These are phyloP conservation scores for Pontederia crassipes DNA, from an alignment of 176 grass and related monocot genomes.

Conservation along the genomic window DNA sequence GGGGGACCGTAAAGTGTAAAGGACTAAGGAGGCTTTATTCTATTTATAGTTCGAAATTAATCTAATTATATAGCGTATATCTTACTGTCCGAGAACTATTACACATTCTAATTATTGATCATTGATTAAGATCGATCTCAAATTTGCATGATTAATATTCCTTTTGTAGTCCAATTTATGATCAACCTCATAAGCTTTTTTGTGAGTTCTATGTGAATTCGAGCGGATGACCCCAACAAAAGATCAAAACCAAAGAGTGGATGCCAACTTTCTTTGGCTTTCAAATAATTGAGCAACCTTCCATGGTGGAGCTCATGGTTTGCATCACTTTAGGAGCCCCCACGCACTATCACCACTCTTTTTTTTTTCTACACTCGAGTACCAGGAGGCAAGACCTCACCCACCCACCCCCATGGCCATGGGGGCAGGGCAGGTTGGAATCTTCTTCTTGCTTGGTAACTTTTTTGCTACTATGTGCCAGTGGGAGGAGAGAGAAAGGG, in stretches of 20 bases:
- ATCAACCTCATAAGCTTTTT: neutral
- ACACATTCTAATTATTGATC: neutral
- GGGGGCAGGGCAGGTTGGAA: neutral
- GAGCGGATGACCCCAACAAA: conserved; percentile 1
- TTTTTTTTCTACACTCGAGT: neutral
- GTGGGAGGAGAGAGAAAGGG: neutral
- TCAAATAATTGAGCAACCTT: conserved; percentile 10
- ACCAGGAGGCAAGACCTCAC: neutral
- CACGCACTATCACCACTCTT: neutral
- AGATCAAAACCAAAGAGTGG: conserved; percentile 15
- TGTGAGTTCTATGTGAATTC: neutral
- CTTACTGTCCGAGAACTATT: no score
- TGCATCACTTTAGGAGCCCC: neutral
- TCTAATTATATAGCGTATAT: no score
- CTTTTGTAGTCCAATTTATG: neutral
- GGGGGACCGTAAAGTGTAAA: no score
- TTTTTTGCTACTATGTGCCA: neutral
- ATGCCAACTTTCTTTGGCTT: conserved; percentile 13
- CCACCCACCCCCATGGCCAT: neutral
- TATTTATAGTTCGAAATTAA: no score
- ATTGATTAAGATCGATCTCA: neutral
- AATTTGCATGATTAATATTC: neutral
- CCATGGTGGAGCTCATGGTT: neutral
- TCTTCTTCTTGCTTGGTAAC: conserved; percentile 6
- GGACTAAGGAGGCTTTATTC: no score